Evolutionary conservation across 2,329 filamentous ascomycete species (phyloP).

Genomic region (Colletotrichum lindemuthianum): DNA sequence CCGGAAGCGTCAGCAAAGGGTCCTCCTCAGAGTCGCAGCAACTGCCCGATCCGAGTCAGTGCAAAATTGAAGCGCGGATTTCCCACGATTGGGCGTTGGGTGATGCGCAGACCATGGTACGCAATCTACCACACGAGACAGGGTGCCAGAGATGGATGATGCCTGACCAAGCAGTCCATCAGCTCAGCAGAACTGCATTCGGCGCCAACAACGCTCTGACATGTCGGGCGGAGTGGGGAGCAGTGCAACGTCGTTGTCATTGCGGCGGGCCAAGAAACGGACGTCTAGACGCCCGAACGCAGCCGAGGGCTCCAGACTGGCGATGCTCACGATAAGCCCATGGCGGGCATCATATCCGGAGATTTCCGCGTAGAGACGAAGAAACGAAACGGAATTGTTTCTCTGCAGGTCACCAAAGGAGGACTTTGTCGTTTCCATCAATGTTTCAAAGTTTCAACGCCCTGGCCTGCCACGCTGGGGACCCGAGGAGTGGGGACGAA

Average conservation of each 20-base stretch:
- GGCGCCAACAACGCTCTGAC: constrained; percentile 27
- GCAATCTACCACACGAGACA: constrained; percentile 7
- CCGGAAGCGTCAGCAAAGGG: too few relatives aligned
- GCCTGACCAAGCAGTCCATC: constrained; percentile 23
- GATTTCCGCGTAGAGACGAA: constrained; percentile 17
- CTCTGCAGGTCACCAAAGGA: constrained; percentile 16
- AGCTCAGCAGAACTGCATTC: constrained; percentile 16
- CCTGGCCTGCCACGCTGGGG: constrained; percentile 13
- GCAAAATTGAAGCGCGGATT: not conserved
- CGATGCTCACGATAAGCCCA: constrained; percentile 9
- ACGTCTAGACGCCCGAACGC: constrained; percentile 5
- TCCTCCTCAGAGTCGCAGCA: not conserved
- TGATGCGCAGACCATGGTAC: constrained; percentile 14
- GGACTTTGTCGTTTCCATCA: constrained; percentile 26
- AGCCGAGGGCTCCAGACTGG: not conserved
- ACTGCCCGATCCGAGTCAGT: constrained; percentile 12
- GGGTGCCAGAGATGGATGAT: constrained; percentile 24
- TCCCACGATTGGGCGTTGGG: not conserved
- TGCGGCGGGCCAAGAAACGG: constrained; percentile 12
- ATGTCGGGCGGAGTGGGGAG: constrained; percentile 20
- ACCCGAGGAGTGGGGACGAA: constrained; percentile 27
- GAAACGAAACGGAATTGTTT: constrained; percentile 9
- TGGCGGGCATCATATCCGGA: constrained; percentile 7
- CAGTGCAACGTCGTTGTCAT: constrained; percentile 24
- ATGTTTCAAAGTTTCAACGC: constrained; percentile 27